Percentiles rank a stretch among this genome's conserved stretches.
Conservation (phyloP, 2,329 filamentous ascomycete species). For the Pestalotiopsis fici region DNA sequence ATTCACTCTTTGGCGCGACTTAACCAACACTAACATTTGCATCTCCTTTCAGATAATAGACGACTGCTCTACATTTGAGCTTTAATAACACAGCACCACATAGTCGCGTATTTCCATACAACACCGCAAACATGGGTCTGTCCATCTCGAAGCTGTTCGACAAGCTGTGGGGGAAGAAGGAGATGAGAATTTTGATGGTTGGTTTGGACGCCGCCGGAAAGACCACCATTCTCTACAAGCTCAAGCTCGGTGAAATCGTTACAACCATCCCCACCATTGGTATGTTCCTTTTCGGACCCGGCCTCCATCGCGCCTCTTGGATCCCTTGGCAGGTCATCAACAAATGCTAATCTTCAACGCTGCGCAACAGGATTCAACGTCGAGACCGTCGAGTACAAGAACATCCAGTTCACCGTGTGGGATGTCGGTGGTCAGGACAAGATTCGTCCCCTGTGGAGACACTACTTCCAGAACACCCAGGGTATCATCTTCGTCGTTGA, state of each 20-base stretch:
- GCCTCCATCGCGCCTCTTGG: background rate
- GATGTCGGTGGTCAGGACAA: slow-evolving; percentile 99
- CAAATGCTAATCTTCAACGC: background rate
- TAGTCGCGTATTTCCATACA: slow-evolving; percentile 35
- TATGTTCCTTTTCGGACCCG: slow-evolving; percentile 44
- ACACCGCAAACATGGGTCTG: slow-evolving; percentile 87
- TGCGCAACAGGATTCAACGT: slow-evolving; percentile 84
- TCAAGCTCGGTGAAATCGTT: slow-evolving; percentile 99
- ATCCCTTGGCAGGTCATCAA: background rate
- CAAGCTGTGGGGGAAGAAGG: slow-evolving; percentile 98
- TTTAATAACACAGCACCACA: slow-evolving; percentile 22
- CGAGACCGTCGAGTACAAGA: slow-evolving; percentile 99
- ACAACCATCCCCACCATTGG: slow-evolving; percentile 99
- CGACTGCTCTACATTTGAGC: slow-evolving; percentile 6
- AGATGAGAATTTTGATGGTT: slow-evolving; percentile 99
- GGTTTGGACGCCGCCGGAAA: slow-evolving; percentile 99
- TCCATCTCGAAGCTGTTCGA: slow-evolving; percentile 96
- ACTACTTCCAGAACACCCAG: slow-evolving; percentile 99
- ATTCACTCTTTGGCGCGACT: background rate
- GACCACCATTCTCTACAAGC: slow-evolving; percentile 99
- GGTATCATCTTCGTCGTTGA: slow-evolving; percentile 99
- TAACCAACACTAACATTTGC: background rate
- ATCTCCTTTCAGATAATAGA: background rate
- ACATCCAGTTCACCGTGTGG: slow-evolving; percentile 99
- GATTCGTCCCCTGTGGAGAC: slow-evolving; percentile 98